phyloP scores from a whole-genome alignment of 371 early-diverging fungal species.

The Thermomucor indicae-seudaticae region DNA sequence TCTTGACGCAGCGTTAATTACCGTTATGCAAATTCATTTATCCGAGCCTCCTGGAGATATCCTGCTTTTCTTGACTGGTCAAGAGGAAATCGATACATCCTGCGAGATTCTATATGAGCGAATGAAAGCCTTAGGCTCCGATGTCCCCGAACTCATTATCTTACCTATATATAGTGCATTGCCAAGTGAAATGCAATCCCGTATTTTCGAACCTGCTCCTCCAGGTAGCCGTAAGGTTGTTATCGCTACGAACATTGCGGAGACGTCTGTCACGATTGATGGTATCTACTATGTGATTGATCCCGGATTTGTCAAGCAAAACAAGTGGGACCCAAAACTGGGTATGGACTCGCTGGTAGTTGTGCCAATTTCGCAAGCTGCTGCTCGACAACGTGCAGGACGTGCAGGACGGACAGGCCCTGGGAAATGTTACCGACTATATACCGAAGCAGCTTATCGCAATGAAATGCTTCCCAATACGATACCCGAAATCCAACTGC shows the following conservation, averaged over 20 bases:
- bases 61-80: constrained; percentile 97
- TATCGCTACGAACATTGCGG: constrained; percentile 98
- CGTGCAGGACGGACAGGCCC: constrained; percentile 98
- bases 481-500: constrained; percentile 98
- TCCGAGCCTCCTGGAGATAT: constrained; percentile 96
- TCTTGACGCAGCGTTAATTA: constrained; percentile 87
- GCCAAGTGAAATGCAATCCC: constrained; percentile 91
- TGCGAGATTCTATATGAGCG: constrained; percentile 89
- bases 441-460: constrained; percentile 92
- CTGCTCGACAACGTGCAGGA: constrained; percentile 97
- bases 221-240: constrained; percentile 93
- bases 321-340: constrained; percentile 90
- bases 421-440: constrained; percentile 95
- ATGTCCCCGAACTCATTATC: constrained; percentile 90
- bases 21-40: constrained; percentile 96
- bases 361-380: constrained; percentile 93
- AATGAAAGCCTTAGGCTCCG: constrained; percentile 94
- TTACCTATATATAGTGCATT: constrained; percentile 94
- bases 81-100: constrained; percentile 97
- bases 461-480: constrained; percentile 96
- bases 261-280: constrained; percentile 99
- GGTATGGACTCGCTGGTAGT: constrained; percentile 95
- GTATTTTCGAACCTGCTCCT: constrained; percentile 94
- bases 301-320: constrained; percentile 97
- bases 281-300: constrained; percentile 98